Percentiles rank a stretch among this genome's conserved stretches.
Conservation (phyloP, 805 yeast genomes). For the Sugiyamaella marilandica region DNA sequence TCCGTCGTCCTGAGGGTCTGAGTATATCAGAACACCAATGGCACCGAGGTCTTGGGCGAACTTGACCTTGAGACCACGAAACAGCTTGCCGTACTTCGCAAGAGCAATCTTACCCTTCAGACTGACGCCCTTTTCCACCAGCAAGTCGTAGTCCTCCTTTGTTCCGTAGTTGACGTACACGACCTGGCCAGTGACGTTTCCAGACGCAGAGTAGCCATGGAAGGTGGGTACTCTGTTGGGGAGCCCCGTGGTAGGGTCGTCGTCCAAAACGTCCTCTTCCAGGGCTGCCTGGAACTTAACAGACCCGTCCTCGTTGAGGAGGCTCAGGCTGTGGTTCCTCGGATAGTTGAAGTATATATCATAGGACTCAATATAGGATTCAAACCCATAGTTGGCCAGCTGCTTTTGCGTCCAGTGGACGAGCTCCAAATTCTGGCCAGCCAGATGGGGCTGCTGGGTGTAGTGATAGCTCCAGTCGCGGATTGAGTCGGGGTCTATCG, state of each 20-base stretch:
- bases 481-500: conserved; percentile 35
- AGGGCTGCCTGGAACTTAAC: conserved; percentile 49
- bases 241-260: conserved; percentile 46
- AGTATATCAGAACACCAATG: conserved; percentile 57
- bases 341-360: conserved; percentile 66
- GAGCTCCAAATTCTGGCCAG: conserved; percentile 38
- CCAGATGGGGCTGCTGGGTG: conserved; percentile 52
- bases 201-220: conserved; percentile 71
- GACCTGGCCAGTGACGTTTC: conserved; percentile 63
- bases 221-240: conserved; percentile 60
- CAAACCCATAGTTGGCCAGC: conserved; percentile 57
- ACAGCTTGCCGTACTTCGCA: conserved; percentile 60
- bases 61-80: conserved; percentile 70
- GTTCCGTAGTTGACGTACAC: conserved; percentile 70
- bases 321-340: conserved; percentile 44
- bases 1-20: conserved; percentile 62
- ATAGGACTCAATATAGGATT: conserved; percentile 49
- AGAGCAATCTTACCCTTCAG: conserved; percentile 58
- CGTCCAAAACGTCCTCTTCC: conserved; percentile 47
- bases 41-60: conserved; percentile 73
- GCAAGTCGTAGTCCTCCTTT: conserved; percentile 49
- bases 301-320: conserved; percentile 34
- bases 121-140: conserved; percentile 45
- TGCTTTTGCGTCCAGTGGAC: conserved; percentile 55
- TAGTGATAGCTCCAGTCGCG: conserved; percentile 52